A percentile compares a stretch with the other conserved stretches of the same genome.
phyloP scores from a whole-genome alignment of 2,329 filamentous ascomycete genomes.

The Talaromyces sp. region DNA sequence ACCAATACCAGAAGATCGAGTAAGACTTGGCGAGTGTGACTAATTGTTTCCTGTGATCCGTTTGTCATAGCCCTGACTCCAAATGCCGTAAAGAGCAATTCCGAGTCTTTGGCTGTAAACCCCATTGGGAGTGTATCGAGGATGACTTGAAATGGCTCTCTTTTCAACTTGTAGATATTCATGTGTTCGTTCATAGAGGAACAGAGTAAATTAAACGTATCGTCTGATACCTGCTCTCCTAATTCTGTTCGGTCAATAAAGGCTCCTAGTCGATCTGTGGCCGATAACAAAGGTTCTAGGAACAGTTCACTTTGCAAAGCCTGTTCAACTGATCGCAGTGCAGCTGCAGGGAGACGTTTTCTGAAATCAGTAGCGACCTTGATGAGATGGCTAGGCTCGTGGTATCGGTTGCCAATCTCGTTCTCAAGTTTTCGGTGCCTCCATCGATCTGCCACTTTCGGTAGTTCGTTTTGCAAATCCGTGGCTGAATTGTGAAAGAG shows the following conservation, averaged over 20 bases:
- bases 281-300: slow-evolving; percentile 63
- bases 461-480: slow-evolving; percentile 30
- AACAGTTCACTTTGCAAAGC: slow-evolving; percentile 69
- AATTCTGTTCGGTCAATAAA: slow-evolving; percentile 78
- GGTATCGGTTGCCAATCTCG: slow-evolving; percentile 49
- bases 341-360: slow-evolving; percentile 63
- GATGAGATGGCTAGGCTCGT: slow-evolving; percentile 58
- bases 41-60: slow-evolving; percentile 72
- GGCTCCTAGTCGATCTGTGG: slow-evolving; percentile 67
- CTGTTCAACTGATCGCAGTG: slow-evolving; percentile 62
- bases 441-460: slow-evolving; percentile 38
- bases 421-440: slow-evolving; percentile 36
- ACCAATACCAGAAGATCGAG: slow-evolving; percentile 78
- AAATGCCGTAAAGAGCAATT: slow-evolving; percentile 58
- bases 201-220: slow-evolving; percentile 67
- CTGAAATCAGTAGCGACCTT: slow-evolving; percentile 66
- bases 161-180: slow-evolving; percentile 45
- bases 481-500: slow-evolving; percentile 62
- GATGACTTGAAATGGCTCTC: slow-evolving; percentile 47
- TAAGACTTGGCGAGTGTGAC: slow-evolving; percentile 66
- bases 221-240: slow-evolving; percentile 72
- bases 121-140: slow-evolving; percentile 44
- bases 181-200: slow-evolving; percentile 62
- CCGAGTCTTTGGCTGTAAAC: slow-evolving; percentile 36
- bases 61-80: slow-evolving; percentile 70